A percentile compares a stretch with the other conserved stretches of the same genome.
Conservation (phyloP, 2,329 filamentous ascomycete genomes). For the Scedosporium aurantiacum region DNA sequence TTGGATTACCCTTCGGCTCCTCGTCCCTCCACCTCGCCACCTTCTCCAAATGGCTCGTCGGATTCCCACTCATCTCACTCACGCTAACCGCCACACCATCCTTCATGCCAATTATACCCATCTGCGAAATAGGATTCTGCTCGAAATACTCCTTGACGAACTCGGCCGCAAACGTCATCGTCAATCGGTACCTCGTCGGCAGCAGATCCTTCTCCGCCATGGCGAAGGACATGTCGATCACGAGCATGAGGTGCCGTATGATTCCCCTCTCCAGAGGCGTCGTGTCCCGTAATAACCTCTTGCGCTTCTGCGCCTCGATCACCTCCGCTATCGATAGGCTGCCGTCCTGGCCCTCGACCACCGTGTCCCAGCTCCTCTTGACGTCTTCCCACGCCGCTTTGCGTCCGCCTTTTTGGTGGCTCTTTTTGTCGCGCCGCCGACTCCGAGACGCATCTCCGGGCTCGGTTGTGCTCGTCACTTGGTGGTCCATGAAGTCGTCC, state of each 20-base stretch:
- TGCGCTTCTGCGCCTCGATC: conserved; percentile 71
- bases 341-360: conserved; percentile 70
- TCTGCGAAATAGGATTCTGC: conserved; percentile 94
- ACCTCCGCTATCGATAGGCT: conserved; percentile 65
- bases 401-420: conserved; percentile 6
- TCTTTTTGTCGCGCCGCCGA: conserved; percentile 13
- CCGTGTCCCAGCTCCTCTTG: conserved; percentile 59
- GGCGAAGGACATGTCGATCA: conserved; percentile 83
- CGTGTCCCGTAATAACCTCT: conserved; percentile 77
- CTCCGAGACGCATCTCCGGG: neutral
- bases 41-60: conserved; percentile 72
- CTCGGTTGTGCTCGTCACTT: conserved; percentile 22
- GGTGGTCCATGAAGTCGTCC: conserved; percentile 47
- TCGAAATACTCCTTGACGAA: conserved; percentile 96
- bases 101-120: conserved; percentile 85
- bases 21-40: conserved; percentile 55
- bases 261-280: conserved; percentile 93
- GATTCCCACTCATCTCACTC: conserved; percentile 85
- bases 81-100: conserved; percentile 81
- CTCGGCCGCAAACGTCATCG: conserved; percentile 69
- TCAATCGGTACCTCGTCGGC: conserved; percentile 74
- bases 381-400: conserved; percentile 54
- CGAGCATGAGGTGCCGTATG: conserved; percentile 86
- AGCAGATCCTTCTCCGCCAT: conserved; percentile 94
- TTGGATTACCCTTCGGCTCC: conserved; percentile 64